Conservation (phyloP, 257 asterid species). For the Scutellaria barbata region DNA sequence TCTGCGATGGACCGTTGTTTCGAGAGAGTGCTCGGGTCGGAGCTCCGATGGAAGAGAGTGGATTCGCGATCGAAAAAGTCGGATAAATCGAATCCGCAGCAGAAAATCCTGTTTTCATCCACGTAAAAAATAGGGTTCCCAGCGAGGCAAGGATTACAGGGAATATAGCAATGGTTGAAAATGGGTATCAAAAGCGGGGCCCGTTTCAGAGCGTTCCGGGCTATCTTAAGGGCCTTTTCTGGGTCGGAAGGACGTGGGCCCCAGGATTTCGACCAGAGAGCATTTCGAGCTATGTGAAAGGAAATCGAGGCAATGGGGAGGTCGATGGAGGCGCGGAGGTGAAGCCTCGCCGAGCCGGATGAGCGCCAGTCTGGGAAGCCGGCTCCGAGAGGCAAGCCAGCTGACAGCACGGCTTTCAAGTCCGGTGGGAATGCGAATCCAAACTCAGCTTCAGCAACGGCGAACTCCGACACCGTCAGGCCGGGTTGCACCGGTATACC, state of each 20-base stretch:
- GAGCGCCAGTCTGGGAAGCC: constrained; percentile 98
- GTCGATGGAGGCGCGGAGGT: constrained; percentile 80
- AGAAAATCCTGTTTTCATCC: constrained; percentile 75
- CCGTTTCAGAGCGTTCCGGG: constrained; percentile 75
- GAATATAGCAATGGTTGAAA: constrained; percentile 87
- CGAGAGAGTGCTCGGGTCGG: constrained; percentile 42
- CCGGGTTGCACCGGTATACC: constrained; percentile 74
- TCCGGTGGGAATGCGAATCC: constrained; percentile 93
- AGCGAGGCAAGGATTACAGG: constrained; percentile 81
- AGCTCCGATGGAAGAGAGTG: constrained; percentile 41
- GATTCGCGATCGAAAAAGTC: constrained; percentile 91
- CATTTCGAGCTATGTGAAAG: constrained; percentile 79
- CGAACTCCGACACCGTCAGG: constrained; percentile 74
- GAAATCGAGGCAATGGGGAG: constrained; percentile 85
- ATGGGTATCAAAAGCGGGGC: constrained; percentile 88
- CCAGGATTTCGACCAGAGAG: constrained; percentile 92
- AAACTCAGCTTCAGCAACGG: constrained; percentile 89
- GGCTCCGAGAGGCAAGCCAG: constrained; percentile 82
- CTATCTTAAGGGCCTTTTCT: constrained; percentile 74
- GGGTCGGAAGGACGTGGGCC: constrained; percentile 76
- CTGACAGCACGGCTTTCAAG: constrained; percentile 74
- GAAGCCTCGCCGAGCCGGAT: constrained; percentile 69
- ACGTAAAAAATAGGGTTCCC: constrained; percentile 92
- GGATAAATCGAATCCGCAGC: constrained; percentile 85
- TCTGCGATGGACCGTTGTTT: constrained; percentile 52